Conservation (phyloP, 2,329 filamentous ascomycete genomes). For the Sordariomycetes sp. region DNA sequence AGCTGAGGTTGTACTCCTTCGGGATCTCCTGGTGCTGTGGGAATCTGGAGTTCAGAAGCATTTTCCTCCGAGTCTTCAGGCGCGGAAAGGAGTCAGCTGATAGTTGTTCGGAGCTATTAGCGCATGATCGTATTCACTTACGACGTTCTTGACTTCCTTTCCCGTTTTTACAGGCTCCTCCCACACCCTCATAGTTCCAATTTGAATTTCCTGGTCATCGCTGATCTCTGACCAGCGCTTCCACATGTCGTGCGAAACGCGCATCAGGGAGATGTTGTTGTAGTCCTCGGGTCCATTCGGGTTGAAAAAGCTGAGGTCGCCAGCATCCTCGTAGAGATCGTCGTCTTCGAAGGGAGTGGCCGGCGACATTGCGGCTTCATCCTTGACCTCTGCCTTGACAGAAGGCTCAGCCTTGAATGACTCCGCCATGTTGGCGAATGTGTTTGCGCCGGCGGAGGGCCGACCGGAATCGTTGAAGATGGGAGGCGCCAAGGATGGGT, state of each 20-base stretch:
- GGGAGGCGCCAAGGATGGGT: background rate
- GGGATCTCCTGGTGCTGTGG: constrained; percentile 65
- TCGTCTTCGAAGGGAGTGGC: constrained; percentile 43
- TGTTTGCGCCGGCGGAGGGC: background rate
- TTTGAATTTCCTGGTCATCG: constrained; percentile 71
- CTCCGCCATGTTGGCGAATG: constrained; percentile 1
- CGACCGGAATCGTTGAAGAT: background rate
- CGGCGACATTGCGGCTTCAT: constrained; percentile 35
- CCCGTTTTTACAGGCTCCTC: constrained; percentile 41
- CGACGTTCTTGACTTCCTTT: constrained; percentile 20
- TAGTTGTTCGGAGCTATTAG: constrained; percentile 11
- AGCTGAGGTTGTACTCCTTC: constrained; percentile 67
- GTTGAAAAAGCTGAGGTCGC: constrained; percentile 46
- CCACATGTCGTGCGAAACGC: constrained; percentile 72
- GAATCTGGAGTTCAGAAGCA: constrained; percentile 57
- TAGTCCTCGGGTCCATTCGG: constrained; percentile 23
- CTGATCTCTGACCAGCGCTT: constrained; percentile 64
- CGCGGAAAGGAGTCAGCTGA: background rate
- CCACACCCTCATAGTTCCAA: constrained; percentile 63
- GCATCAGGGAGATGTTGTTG: constrained; percentile 57
- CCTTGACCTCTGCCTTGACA: constrained; percentile 22
- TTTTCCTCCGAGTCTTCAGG: constrained; percentile 38
- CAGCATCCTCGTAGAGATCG: constrained; percentile 53
- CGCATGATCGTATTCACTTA: background rate
- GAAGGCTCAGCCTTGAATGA: background rate